These are phyloP conservation scores for Xylaria sp. DNA, from an alignment of 2,329 filamentous ascomycete genomes.

Conservation along the genomic window DNA sequence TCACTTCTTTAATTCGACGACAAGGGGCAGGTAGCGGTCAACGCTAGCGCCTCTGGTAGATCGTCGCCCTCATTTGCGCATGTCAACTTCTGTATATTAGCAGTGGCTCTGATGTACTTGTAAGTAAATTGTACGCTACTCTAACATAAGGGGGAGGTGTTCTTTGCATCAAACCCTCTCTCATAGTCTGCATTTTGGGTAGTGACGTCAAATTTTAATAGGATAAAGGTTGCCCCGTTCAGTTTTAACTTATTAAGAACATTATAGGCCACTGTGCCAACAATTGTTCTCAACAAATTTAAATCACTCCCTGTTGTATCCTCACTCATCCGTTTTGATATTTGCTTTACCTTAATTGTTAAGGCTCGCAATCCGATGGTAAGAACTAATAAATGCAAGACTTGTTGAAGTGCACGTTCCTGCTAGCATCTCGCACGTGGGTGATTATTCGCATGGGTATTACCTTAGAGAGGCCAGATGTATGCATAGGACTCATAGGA, in stretches of 20 bases:
- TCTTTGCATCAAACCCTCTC: background rate
- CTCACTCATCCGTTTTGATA: background rate
- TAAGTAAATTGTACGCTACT: background rate
- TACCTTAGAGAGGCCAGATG: too few species aligned
- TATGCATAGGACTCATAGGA: background rate
- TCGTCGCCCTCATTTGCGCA: background rate
- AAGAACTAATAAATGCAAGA: too few species aligned
- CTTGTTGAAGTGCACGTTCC: too few species aligned
- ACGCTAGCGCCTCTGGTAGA: background rate
- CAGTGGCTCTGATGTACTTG: background rate
- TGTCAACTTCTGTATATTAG: background rate
- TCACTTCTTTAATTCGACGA: background rate
- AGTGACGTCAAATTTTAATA: background rate
- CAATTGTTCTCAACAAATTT: too few species aligned
- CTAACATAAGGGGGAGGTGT: background rate
- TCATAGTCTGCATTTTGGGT: too few species aligned
- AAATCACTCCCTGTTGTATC: background rate
- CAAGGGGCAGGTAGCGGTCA: background rate
- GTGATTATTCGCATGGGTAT: too few species aligned
- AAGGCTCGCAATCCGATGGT: background rate
- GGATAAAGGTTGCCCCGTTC: background rate
- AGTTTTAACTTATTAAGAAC: background rate
- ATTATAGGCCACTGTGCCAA: background rate
- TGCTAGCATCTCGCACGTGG: too few species aligned
- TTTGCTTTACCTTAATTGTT: background rate